A percentile compares a stretch with the other conserved stretches of the same genome.
Conservation (phyloP, 352 stramenopile species). For the Globisporangium solare region DNA sequence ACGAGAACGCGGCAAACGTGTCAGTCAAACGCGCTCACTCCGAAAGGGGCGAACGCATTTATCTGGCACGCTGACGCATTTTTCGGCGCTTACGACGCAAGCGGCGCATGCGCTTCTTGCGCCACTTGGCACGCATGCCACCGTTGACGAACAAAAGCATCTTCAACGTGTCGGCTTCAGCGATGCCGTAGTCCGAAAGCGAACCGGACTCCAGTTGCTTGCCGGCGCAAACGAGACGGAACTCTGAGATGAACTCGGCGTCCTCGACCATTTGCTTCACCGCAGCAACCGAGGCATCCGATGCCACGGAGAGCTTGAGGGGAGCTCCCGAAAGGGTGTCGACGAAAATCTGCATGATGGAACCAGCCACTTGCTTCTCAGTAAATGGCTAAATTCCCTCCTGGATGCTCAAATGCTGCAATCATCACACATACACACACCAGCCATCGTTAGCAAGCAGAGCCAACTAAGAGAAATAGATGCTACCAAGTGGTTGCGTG, state of each 20-base stretch:
- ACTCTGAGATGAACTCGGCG: slow-evolving; percentile 92
- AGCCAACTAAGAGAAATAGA: neutral
- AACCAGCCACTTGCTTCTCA: slow-evolving; percentile 25
- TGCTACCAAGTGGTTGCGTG: no score
- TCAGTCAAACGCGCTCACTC: neutral
- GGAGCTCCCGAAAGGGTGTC: slow-evolving; percentile 83
- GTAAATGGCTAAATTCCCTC: slow-evolving; percentile 40
- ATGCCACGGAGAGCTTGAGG: slow-evolving; percentile 71
- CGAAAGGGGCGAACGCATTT: slow-evolving; percentile 42
- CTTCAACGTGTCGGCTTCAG: slow-evolving; percentile 90
- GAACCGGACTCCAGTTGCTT: slow-evolving; percentile 76
- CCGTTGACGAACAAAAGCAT: slow-evolving; percentile 90
- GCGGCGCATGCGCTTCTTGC: slow-evolving; percentile 98
- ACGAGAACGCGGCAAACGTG: neutral
- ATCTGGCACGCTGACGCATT: slow-evolving; percentile 98
- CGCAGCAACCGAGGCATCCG: slow-evolving; percentile 88
- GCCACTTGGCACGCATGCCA: slow-evolving; percentile 97
- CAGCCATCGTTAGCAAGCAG: neutral
- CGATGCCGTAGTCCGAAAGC: slow-evolving; percentile 90
- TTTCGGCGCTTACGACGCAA: slow-evolving; percentile 97
- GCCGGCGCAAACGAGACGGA: slow-evolving; percentile 88
- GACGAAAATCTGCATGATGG: slow-evolving; percentile 94
- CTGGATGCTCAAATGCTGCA: slow-evolving; percentile 91
- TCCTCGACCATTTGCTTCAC: slow-evolving; percentile 94
- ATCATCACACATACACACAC: neutral